Percentiles rank a stretch among this genome's conserved stretches.
Conservation (phyloP, 306 rosid species). For the Trichosanthes truncata region DNA sequence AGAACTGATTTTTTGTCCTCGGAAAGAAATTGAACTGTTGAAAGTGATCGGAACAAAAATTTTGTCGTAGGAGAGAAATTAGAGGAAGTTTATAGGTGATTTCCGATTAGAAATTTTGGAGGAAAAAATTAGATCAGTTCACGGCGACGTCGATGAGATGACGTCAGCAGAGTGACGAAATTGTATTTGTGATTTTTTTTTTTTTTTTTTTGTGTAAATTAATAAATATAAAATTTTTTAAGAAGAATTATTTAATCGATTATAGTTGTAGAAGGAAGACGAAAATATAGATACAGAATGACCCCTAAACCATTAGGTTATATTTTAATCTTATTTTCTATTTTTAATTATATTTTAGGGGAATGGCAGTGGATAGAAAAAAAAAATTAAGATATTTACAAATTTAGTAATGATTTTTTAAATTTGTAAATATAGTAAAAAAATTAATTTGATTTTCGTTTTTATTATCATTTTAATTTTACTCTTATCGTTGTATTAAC, state of each 20-base stretch:
- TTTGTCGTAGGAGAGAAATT: neutral
- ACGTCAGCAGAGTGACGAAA: neutral
- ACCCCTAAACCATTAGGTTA: no score
- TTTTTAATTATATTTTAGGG: no score
- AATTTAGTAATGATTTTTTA: no score
- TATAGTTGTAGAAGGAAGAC: no score
- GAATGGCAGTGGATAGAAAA: no score
- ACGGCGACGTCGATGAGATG: neutral
- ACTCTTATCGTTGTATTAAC: no score
- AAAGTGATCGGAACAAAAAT: neutral
- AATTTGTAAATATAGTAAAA: no score
- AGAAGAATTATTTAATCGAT: neutral
- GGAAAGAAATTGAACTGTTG: neutral
- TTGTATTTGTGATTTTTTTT: neutral
- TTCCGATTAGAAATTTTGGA: neutral
- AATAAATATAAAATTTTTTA: neutral
- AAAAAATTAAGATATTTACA: no score
- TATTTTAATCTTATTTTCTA: no score
- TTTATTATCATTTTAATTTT: no score
- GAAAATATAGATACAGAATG: no score
- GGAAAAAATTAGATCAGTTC: neutral
- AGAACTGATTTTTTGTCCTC: neutral
- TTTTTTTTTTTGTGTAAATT: neutral
- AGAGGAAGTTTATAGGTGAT: conserved; percentile 4
- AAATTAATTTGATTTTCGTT: no score